phyloP scores from a whole-genome alignment of 306 rosid species.

The Nissolia schottii region DNA sequence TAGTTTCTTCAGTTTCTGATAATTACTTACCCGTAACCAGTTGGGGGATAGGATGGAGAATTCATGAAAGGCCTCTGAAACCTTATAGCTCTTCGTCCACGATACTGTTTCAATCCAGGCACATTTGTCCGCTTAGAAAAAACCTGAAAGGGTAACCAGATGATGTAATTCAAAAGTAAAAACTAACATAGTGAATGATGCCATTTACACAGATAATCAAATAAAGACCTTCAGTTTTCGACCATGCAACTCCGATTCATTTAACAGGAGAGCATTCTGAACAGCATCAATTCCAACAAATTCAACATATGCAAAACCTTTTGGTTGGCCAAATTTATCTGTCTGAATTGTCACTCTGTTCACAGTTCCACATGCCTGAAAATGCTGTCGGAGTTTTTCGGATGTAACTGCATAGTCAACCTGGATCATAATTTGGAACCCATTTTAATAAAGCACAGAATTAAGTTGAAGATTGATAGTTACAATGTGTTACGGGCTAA shows the following conservation, averaged over 20 bases:
- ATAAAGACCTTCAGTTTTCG: conserved; percentile 83
- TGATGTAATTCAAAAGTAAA: neutral
- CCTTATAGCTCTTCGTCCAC: neutral
- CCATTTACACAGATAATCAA: neutral
- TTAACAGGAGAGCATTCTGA: conserved; percentile 83
- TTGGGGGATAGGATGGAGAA: neutral
- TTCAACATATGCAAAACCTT: conserved; percentile 97
- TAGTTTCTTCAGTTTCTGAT: neutral
- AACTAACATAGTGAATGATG: neutral
- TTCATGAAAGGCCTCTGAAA: too few relatives aligned
- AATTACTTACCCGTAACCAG: conserved; percentile 6
- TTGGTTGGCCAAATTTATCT: too few relatives aligned
- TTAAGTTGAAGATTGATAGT: neutral
- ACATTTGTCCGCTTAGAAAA: neutral
- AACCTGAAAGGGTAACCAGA: neutral
- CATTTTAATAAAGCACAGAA: conserved; percentile 11
- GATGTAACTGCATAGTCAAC: conserved; percentile 95
- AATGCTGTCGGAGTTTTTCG: conserved; percentile 97
- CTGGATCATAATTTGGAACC: conserved; percentile 42
- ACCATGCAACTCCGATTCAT: conserved; percentile 95
- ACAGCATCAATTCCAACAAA: conserved; percentile 91
- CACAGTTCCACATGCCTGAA: conserved; percentile 99
- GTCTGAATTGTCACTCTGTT: too few relatives aligned
- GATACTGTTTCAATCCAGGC: neutral
- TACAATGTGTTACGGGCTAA: too few relatives aligned